Percentiles rank a stretch among this genome's conserved stretches.
Evolutionary conservation across 2,329 filamentous ascomycete genomes (phyloP).

Genomic region (Chaetomiaceae sp.): DNA sequence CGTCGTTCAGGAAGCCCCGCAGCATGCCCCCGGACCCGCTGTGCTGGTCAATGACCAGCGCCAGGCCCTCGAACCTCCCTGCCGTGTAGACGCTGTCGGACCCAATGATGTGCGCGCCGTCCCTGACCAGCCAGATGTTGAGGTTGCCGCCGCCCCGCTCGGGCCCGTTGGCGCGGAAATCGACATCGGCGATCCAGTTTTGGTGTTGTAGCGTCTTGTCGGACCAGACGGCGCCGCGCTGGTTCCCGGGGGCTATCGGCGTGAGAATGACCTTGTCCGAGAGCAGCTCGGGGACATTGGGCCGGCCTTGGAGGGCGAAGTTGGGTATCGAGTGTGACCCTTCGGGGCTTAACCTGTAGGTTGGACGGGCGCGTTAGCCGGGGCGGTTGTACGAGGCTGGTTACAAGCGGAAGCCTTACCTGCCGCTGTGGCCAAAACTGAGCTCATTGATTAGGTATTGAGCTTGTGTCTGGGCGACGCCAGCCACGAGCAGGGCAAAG

Average conservation of each 20-base stretch:
- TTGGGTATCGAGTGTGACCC: constrained; percentile 48
- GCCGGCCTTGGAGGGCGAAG: constrained; percentile 52
- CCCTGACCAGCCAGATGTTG: constrained; percentile 84
- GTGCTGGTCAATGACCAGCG: constrained; percentile 78
- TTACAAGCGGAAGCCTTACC: constrained; percentile 39
- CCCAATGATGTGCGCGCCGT: constrained; percentile 61
- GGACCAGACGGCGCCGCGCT: constrained; percentile 78
- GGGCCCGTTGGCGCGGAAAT: constrained; percentile 81
- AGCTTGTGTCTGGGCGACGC: constrained; percentile 51
- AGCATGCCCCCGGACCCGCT: constrained; percentile 74
- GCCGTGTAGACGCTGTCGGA: constrained; percentile 79
- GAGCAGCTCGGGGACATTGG: constrained; percentile 58
- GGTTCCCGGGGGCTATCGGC: constrained; percentile 79
- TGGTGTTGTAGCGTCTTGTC: constrained; percentile 56
- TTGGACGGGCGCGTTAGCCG: not conserved
- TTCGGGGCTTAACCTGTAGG: constrained; percentile 59
- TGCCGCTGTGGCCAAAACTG: constrained; percentile 70
- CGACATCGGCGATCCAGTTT: constrained; percentile 79
- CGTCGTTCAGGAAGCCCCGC: constrained; percentile 91
- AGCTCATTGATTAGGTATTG: constrained; percentile 67
- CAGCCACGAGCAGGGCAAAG: constrained; percentile 36
- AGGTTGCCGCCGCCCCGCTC: constrained; percentile 85
- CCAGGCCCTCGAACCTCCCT: constrained; percentile 83
- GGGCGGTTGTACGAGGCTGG: not conserved
- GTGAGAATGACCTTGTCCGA: constrained; percentile 92